Percentiles rank a stretch among this genome's conserved stretches.
Conservation (phyloP, 2,329 filamentous ascomycete species). For the Clarireedia paspali region DNA sequence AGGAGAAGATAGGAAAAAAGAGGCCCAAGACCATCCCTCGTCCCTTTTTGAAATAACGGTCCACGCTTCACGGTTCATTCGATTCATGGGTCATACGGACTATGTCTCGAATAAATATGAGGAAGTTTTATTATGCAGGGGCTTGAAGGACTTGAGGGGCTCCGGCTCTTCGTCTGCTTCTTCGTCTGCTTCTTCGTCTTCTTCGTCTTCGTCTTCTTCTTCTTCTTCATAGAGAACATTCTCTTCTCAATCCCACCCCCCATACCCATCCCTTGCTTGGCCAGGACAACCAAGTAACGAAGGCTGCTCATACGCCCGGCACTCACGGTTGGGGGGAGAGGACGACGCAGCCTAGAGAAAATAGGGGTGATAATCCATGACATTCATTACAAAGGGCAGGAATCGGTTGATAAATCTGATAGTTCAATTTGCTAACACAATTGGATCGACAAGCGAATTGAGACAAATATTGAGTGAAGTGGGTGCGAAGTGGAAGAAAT, state of each 20-base stretch:
- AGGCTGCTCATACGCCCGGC: neutral
- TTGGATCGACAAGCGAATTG: constrained; percentile 4
- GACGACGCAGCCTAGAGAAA: neutral
- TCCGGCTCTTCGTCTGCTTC: no score
- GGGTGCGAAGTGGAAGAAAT: neutral
- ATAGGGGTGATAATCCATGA: constrained; percentile 1
- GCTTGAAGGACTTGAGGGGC: neutral
- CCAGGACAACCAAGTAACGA: neutral
- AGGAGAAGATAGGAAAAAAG: neutral
- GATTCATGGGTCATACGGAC: constrained; percentile 11
- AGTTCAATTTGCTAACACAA: neutral
- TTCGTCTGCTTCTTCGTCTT: no score
- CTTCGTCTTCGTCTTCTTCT: no score
- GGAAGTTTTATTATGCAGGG: constrained; percentile 15
- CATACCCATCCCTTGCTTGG: neutral
- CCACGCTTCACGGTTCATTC: neutral
- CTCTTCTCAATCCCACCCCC: neutral
- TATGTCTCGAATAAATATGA: constrained; percentile 21
- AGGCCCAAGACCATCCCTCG: neutral
- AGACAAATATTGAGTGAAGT: neutral
- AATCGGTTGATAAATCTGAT: neutral
- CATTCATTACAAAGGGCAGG: neutral
- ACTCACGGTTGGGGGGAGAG: neutral
- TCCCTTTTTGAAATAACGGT: neutral
- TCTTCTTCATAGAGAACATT: neutral